Evolutionary conservation across 192 early-diverging fungal genomes (phyloP), one percentile per base, ranked within the genome.

Genomic region (Cladochytrium replicatum): DNA sequence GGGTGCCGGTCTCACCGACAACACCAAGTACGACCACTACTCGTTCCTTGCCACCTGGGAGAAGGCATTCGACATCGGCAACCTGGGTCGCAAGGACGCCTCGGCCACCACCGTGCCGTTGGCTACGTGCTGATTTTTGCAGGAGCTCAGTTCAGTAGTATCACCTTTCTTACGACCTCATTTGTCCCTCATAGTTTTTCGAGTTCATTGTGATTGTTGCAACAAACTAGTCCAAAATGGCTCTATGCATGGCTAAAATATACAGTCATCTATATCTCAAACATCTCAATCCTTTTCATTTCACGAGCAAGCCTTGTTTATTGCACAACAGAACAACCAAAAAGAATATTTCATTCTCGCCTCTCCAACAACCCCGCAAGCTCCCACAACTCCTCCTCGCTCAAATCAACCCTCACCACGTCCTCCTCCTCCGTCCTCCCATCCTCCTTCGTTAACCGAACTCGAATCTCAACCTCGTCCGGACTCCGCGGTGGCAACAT

Each of bases 11-110:
- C 34, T 46, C 6, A 44, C 22, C n/a, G 71, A 73, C 37, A 34
- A 19, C 13, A 46, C 55, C 3, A 22, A 31, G 4, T 74, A 74
- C 52, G 48, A 61, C 37, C 72, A 74, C 54, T 74, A 72, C 58
- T 66, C 66, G 2, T 15, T 70, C 9, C 29, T 74, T 21, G 51
- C 41, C 9, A 74, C 61, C 8, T 32, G 68, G 7, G 71, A 75
- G 32, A 48, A 64, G 6, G 23, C 54, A 42, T 74, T 60, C 54
- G 51, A 44, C 6, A 50, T 73, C 28, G 71, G 71, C 7, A 60
- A 57, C 32, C 54, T 72, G 15, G 68, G 60, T 28, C 28, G 51
- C 19, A 58, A 63, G 26, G 69, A 72, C 34, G 37, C 39, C 2
- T 49, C 25, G 23, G 69, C 69, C 49, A 57, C 46, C 8, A 48